Conservation (phyloP, 2,329 filamentous ascomycete genomes). For the Xylaria polymorpha region DNA sequence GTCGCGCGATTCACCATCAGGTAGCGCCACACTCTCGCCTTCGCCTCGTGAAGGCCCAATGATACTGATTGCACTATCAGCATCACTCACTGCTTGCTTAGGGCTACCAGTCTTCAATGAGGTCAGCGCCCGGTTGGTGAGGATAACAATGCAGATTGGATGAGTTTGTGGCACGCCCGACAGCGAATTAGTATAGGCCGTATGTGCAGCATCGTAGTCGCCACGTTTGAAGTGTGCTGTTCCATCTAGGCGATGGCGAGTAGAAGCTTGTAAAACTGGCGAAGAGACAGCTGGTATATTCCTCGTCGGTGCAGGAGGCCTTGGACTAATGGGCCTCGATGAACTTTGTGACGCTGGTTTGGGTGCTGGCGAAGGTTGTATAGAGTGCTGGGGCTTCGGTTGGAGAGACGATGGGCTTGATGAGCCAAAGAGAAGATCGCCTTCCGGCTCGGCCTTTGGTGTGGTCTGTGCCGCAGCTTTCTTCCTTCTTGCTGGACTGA, state of each 20-base stretch:
- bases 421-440: constrained; percentile 73
- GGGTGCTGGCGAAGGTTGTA: constrained; percentile 53
- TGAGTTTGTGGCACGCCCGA: constrained; percentile 79
- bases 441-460: constrained; percentile 59
- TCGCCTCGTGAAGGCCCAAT: constrained; percentile 85
- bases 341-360: constrained; percentile 54
- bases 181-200: constrained; percentile 83
- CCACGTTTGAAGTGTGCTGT: constrained; percentile 93
- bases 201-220: constrained; percentile 88
- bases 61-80: constrained; percentile 80
- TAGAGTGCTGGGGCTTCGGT: constrained; percentile 38
- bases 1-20: constrained; percentile 74
- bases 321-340: constrained; percentile 58
- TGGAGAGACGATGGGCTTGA: constrained; percentile 50
- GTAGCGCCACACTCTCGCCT: constrained; percentile 80
- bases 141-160: constrained; percentile 86
- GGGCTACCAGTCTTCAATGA: constrained; percentile 92
- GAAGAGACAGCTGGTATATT: constrained; percentile 74
- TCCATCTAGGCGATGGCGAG: constrained; percentile 81
- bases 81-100: constrained; percentile 85
- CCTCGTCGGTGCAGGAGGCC: constrained; percentile 61
- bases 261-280: constrained; percentile 77
- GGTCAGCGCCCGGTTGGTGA: constrained; percentile 91
- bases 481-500: constrained; percentile 86
- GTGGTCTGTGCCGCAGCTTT: constrained; percentile 67